These are phyloP conservation scores for Chaetoscypha palmicola DNA, from an alignment of 2,329 filamentous ascomycete genomes.

Conservation along the genomic window DNA sequence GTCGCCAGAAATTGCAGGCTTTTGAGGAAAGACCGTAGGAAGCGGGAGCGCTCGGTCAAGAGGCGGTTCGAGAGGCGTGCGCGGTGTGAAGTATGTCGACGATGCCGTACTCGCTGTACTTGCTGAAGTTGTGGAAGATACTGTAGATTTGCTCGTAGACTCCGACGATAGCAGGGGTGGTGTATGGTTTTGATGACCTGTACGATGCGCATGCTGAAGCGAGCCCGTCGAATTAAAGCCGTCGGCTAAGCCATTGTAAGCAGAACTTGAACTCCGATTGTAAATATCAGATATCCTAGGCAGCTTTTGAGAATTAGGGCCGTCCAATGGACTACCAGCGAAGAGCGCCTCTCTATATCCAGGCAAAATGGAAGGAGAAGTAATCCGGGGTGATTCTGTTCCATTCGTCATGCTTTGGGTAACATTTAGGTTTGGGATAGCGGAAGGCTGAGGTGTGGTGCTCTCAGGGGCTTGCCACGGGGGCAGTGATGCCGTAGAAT, in stretches of 20 bases:
- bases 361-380: constrained; percentile 23
- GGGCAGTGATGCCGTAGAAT: constrained; percentile 18
- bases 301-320: constrained; percentile 12
- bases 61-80: constrained; percentile 28
- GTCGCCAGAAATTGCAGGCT: constrained; percentile 22
- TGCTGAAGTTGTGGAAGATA: constrained; percentile 24
- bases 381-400: constrained; percentile 17
- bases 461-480: constrained; percentile 17
- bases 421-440: constrained; percentile 12
- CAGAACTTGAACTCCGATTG: constrained; percentile 18
- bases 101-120: no score
- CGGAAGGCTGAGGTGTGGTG: constrained; percentile 10
- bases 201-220: constrained; percentile 23
- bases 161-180: constrained; percentile 28
- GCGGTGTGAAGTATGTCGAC: constrained; percentile 25
- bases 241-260: constrained; percentile 10
- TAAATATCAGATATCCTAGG: constrained; percentile 13
- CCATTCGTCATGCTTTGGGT: constrained; percentile 1
- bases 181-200: constrained; percentile 17
- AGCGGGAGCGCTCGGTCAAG: constrained; percentile 26
- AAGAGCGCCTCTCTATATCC: constrained; percentile 30
- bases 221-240: constrained; percentile 17
- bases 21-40: constrained; percentile 23
- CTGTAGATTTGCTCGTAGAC: constrained; percentile 24
- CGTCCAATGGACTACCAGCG: constrained; percentile 17